Conservation (phyloP, 2,329 filamentous ascomycete species). For the Diaporthe sp. region DNA sequence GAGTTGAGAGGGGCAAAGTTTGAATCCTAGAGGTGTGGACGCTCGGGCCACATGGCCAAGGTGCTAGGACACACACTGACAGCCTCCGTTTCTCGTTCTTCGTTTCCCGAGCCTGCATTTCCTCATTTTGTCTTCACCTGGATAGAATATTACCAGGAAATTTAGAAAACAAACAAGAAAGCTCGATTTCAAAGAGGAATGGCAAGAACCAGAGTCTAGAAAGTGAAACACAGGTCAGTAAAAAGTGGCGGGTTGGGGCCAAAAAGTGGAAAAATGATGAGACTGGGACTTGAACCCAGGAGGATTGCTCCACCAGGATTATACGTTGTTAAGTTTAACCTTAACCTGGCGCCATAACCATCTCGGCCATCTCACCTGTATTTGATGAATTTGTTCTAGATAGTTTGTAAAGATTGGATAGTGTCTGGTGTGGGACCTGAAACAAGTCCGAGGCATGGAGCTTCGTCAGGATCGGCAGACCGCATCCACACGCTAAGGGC, state of each 20-base stretch:
- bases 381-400: background rate
- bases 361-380: background rate
- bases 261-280: constrained; percentile 12
- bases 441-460: background rate
- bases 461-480: background rate
- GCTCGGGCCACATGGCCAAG: too few species aligned
- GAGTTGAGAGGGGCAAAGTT: too few species aligned
- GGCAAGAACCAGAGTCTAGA: background rate
- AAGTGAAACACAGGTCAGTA: background rate
- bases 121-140: too few species aligned
- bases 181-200: background rate
- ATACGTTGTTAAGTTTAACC: constrained; percentile 14
- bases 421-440: background rate
- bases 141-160: too few species aligned
- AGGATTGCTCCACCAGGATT: constrained; percentile 37
- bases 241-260: background rate
- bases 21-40: too few species aligned
- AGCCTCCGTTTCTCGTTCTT: too few species aligned
- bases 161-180: too few species aligned
- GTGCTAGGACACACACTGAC: too few species aligned
- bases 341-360: constrained; percentile 33
- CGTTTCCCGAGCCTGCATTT: too few species aligned
- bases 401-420: background rate
- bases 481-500: background rate
- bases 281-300: constrained; percentile 38